A percentile compares a stretch with the other conserved stretches of the same genome.
Evolutionary conservation across 257 asterid genomes (phyloP).

Genomic region (Hygrophila difformis): DNA sequence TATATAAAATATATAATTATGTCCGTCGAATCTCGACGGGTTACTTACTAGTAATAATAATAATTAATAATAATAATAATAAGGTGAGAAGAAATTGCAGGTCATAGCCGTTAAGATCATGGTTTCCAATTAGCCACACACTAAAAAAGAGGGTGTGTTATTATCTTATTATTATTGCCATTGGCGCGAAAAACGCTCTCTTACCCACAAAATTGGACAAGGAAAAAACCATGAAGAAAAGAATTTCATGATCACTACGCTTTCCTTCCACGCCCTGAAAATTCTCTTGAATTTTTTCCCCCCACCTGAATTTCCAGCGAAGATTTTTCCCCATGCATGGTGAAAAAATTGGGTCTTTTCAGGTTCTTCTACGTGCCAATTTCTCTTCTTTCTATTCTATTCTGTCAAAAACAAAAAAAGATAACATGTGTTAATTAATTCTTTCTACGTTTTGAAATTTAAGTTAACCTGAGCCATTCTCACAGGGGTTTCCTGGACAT

Average conservation of each 20-base stretch:
- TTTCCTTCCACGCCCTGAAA: conserved; percentile 2
- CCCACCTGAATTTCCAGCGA: conserved; percentile 2
- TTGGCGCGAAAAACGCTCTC: conserved; percentile 36
- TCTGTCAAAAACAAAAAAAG: conserved; percentile 2
- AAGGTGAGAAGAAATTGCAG: background rate
- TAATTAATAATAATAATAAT: too few species aligned
- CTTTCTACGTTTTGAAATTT: background rate
- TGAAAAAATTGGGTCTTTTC: conserved; percentile 1
- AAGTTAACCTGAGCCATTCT: conserved; percentile 9
- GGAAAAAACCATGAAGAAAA: background rate
- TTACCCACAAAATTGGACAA: conserved; percentile 11
- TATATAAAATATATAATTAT: too few species aligned
- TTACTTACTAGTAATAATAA: too few species aligned
- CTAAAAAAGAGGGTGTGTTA: too few species aligned
- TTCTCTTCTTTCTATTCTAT: background rate
- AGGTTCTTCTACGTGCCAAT: background rate
- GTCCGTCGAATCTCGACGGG: too few species aligned
- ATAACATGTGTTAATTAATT: conserved; percentile 11
- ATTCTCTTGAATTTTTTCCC: conserved; percentile 1
- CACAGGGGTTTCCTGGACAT: conserved; percentile 13
- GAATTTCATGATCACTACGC: background rate
- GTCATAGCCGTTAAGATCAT: too few species aligned
- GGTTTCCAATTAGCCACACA: too few species aligned
- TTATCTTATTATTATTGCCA: too few species aligned
- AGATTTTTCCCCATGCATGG: conserved; percentile 17